Base-by-base conservation (phyloP, 306 rosid genomes). In the Prunus mume region DNA sequence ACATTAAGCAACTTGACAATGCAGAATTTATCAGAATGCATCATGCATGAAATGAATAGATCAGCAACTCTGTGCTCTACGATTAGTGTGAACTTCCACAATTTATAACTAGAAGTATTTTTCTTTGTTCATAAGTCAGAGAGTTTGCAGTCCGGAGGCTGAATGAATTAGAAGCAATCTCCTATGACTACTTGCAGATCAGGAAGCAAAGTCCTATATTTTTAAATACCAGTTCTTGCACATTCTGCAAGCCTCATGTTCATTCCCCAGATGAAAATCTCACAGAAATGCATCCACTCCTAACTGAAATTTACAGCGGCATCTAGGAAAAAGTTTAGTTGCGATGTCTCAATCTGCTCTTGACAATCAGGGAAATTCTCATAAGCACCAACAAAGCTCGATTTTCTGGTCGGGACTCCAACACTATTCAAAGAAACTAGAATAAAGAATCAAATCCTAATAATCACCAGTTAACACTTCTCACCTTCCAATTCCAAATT, bases 161-260 rank as follows among this genome's bases (percentile, higher is more conserved):
- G 50, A 25, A 17, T 46, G n/a, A 58, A 58, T 6, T 30, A 46
- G 54, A 18, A 41, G 52, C 2, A 67, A 56, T 56, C 25, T 24
- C 25, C 2, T 6, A 22, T 34, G 17, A 13, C 69, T 13, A 51
- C 47, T 70, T 32, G 56, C 22, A 5, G 28, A 47, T 14, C 18
- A 43, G 60, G 13, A 41, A n/a, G 38, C 54, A 34, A 6, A 20
- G 22, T 25, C 22, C 12, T 10, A 64, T 54, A 60, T 30, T 58
- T 30, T 41, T 19, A 20, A 47, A 50, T 30, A 49, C 50, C 49
- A 19, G 20, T 61, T 70, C 32, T 20, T 61, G 15, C n/a, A 19
- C 65, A 70, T 34, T 62, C 60, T 18, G 45, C 52, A 58, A 50
- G 60, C 57, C 80, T 52, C 79, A 54, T 17, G 51, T 38, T 54